Conservation (phyloP, 352 stramenopile genomes). For the Peronospora belbahrii region DNA sequence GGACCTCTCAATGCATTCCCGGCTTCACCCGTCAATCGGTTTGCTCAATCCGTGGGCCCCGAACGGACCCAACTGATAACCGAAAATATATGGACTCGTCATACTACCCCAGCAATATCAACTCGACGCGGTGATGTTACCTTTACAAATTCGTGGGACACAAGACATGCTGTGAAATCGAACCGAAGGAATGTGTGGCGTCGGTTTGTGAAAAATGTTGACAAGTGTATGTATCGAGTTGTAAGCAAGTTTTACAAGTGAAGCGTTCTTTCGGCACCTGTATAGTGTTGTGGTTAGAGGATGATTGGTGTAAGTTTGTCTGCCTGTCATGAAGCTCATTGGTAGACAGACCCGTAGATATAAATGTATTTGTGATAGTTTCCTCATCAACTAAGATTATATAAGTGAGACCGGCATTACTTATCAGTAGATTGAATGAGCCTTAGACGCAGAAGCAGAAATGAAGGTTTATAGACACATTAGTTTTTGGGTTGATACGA, state of each 20-base stretch:
- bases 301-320: too few relatives aligned
- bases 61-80: neutral
- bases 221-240: slow-evolving; percentile 25
- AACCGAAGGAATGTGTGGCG: slow-evolving; percentile 21
- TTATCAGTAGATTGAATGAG: too few relatives aligned
- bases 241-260: slow-evolving; percentile 29
- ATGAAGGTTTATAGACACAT: too few relatives aligned
- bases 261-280: too few relatives aligned
- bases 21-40: slow-evolving; percentile 16
- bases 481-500: too few relatives aligned
- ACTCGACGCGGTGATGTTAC: slow-evolving; percentile 4
- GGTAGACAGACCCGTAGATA: neutral
- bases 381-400: too few relatives aligned
- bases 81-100: slow-evolving; percentile 9
- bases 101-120: slow-evolving; percentile 17
- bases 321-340: neutral
- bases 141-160: slow-evolving; percentile 8
- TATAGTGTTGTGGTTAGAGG: too few relatives aligned
- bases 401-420: too few relatives aligned
- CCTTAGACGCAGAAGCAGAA: too few relatives aligned
- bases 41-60: slow-evolving; percentile 19
- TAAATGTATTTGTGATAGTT: too few relatives aligned
- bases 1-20: slow-evolving; percentile 4
- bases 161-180: slow-evolving; percentile 9
- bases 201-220: slow-evolving; percentile 19